phyloP scores from a whole-genome alignment of 306 rosid species.

The Spatholobus suberectus region DNA sequence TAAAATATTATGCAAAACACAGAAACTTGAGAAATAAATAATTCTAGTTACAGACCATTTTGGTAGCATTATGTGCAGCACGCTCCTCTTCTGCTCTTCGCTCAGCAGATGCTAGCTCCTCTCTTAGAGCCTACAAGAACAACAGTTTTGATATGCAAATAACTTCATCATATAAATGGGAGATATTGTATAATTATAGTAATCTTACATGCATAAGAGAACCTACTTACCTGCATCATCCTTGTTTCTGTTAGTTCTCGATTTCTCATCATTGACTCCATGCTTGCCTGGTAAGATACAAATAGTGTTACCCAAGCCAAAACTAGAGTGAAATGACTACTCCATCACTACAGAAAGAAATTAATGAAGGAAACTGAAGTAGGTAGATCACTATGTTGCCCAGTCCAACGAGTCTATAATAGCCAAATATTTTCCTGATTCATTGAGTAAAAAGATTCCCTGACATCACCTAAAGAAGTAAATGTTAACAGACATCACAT shows the following conservation, averaged over 20 bases:
- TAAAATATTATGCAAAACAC: slow-evolving; percentile 35
- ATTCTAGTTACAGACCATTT: slow-evolving; percentile 66
- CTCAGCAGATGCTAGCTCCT: slow-evolving; percentile 91
- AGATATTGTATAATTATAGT: slow-evolving; percentile 9
- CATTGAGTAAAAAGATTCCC: slow-evolving; percentile 33
- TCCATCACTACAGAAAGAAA: slow-evolving; percentile 23
- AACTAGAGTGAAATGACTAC: not conserved
- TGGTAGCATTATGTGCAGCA: slow-evolving; percentile 88
- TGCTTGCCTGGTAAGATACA: slow-evolving; percentile 68
- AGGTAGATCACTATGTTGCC: slow-evolving; percentile 19
- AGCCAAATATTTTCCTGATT: not conserved
- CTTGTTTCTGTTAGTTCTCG: slow-evolving; percentile 93
- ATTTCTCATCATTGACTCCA: slow-evolving; percentile 95
- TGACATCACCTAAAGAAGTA: slow-evolving; percentile 2
- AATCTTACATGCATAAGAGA: slow-evolving; percentile 41
- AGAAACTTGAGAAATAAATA: slow-evolving; percentile 14
- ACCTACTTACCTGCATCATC: slow-evolving; percentile 91
- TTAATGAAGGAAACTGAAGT: slow-evolving; percentile 23
- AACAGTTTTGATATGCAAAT: slow-evolving; percentile 26
- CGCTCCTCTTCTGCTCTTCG: slow-evolving; percentile 99
- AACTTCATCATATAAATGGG: slow-evolving; percentile 26
- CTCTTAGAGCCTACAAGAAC: slow-evolving; percentile 77
- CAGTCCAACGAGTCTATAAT: slow-evolving; percentile 16
- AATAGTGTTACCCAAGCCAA: slow-evolving; percentile 41
- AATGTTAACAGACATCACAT: slow-evolving; percentile 20